Evolutionary conservation across 225 moss, liverwort and hornwort genomes (phyloP).

Genomic region (Sphagnum contortum): DNA sequence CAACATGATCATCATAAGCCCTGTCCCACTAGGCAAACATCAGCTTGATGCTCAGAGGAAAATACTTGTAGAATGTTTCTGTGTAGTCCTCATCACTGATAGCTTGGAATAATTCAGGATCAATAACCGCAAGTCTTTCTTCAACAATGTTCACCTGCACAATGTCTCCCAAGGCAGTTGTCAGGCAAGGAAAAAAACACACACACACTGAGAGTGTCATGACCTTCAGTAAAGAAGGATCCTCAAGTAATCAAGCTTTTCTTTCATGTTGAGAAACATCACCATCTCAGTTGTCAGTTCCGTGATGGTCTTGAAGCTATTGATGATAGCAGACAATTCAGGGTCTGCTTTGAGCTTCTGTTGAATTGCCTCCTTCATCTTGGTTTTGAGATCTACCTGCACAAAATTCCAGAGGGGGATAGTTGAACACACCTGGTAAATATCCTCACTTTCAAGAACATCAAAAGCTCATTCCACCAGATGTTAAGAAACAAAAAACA

Average conservation of each 20-base stretch:
- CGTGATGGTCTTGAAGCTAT: conserved; percentile 30
- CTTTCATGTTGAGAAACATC: background rate
- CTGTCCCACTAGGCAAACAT: too few species aligned
- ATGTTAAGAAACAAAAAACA: too few species aligned
- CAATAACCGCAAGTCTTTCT: background rate
- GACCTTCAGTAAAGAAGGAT: too few species aligned
- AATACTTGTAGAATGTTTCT: conserved; percentile 1
- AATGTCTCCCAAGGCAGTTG: too few species aligned
- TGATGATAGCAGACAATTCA: conserved; percentile 27
- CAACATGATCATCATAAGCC: too few species aligned
- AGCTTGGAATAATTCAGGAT: conserved; percentile 36
- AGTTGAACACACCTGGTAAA: too few species aligned
- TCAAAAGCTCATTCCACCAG: too few species aligned
- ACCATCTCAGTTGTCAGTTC: conserved; percentile 45
- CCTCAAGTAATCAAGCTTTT: too few species aligned
- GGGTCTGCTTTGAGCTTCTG: conserved; percentile 46
- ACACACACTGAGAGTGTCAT: too few species aligned
- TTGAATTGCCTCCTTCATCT: conserved; percentile 33
- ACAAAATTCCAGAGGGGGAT: background rate
- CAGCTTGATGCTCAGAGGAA: background rate
- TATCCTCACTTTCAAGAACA: too few species aligned
- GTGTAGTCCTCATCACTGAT: conserved; percentile 54
- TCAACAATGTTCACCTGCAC: too few species aligned
- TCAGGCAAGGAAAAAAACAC: too few species aligned
- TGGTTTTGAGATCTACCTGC: conserved; percentile 39